Conservation (phyloP, 1,284 basidiomycete genomes). For the Ganoderma multipileum region DNA sequence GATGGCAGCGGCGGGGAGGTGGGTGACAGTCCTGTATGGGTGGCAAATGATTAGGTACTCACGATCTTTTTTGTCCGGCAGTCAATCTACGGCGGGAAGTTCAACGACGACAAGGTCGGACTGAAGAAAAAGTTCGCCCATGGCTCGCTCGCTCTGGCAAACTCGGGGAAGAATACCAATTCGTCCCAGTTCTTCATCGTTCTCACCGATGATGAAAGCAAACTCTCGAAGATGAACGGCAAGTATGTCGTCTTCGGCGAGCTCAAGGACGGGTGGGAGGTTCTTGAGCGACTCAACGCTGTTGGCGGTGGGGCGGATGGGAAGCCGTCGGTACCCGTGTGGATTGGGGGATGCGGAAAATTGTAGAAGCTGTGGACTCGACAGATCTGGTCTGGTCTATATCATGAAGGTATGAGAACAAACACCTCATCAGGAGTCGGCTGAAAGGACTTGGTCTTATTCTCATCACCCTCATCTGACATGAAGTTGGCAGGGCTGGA, state of each 20-base stretch:
- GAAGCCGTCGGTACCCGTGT: constrained; percentile 46
- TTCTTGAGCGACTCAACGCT: constrained; percentile 46
- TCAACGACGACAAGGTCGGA: constrained; percentile 56
- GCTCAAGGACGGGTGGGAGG: constrained; percentile 43
- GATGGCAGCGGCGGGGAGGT: constrained; percentile 61
- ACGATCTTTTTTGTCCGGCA: constrained; percentile 17
- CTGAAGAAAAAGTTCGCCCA: constrained; percentile 46
- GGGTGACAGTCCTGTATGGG: constrained; percentile 14
- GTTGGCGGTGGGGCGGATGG: constrained; percentile 45
- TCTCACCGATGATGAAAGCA: constrained; percentile 47
- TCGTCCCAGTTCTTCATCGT: constrained; percentile 59
- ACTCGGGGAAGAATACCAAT: constrained; percentile 53
- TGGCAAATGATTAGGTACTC: background rate
- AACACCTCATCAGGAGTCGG: background rate
- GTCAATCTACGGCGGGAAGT: constrained; percentile 58
- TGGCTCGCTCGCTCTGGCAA: constrained; percentile 57
- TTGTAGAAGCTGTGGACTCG: constrained; percentile 20
- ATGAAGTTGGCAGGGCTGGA: background rate
- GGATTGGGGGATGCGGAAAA: constrained; percentile 52
- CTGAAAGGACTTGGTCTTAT: background rate
- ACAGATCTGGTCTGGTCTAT: background rate
- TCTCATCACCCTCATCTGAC: background rate
- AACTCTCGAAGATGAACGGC: constrained; percentile 51
- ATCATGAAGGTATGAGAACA: background rate
- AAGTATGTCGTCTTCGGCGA: constrained; percentile 57